Conservation (phyloP, 1,284 basidiomycete genomes). For the Filobasidium uniguttulatum region DNA sequence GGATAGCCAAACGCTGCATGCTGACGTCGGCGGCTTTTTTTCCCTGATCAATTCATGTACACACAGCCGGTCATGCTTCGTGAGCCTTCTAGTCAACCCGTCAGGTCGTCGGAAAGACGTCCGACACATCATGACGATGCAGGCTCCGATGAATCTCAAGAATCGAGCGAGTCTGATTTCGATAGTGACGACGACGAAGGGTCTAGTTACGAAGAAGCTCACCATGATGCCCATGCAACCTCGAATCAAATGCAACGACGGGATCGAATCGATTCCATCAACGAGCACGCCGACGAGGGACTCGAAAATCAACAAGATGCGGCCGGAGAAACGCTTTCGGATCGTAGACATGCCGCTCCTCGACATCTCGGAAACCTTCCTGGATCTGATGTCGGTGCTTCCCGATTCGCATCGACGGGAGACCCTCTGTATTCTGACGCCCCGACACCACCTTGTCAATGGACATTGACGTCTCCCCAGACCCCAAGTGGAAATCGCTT, state of each 20-base stretch:
- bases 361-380: neutral
- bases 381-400: neutral
- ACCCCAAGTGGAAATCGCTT: constrained; percentile 7
- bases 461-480: constrained; percentile 5
- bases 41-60: too few species aligned
- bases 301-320: neutral
- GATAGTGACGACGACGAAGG: constrained; percentile 25
- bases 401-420: neutral
- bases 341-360: neutral
- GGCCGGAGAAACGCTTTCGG: neutral
- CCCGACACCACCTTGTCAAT: neutral
- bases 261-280: constrained; percentile 4
- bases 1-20: neutral
- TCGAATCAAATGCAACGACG: neutral
- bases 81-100: constrained; percentile 22
- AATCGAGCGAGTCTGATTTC: constrained; percentile 17
- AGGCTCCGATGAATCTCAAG: constrained; percentile 16
- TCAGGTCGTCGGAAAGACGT: too few species aligned
- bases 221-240: neutral
- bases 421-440: too few species aligned
- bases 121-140: neutral
- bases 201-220: constrained; percentile 19
- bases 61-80: constrained; percentile 32
- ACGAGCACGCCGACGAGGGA: constrained; percentile 9
- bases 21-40: constrained; percentile 1